These are phyloP conservation scores for Plantago rigida DNA, from an alignment of 305 asterid species.

Conservation along the genomic window DNA sequence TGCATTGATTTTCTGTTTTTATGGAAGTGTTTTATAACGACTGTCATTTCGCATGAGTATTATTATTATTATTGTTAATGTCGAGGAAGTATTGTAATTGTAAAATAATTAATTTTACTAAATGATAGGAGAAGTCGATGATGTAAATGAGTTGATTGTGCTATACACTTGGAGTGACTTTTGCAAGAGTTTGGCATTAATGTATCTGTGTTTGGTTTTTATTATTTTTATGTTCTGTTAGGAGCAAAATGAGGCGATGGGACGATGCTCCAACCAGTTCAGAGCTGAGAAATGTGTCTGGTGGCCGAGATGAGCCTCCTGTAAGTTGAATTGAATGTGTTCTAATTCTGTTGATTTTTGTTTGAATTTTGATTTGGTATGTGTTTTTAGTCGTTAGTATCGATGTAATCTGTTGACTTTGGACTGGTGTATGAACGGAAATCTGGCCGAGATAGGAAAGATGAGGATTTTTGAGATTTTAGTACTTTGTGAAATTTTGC, in stretches of 20 bases:
- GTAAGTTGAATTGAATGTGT: constrained; percentile 30
- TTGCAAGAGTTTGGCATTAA: neutral
- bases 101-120: too few relatives aligned
- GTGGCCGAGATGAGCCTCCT: constrained; percentile 35
- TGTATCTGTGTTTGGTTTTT: constrained; percentile 23
- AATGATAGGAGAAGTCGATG: too few relatives aligned
- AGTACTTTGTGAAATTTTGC: neutral
- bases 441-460: neutral
- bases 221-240: too few relatives aligned
- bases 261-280: constrained; percentile 59
- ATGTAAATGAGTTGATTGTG: too few relatives aligned
- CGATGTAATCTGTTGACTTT: neutral
- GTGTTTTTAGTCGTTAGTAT: neutral
- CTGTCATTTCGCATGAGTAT: neutral
- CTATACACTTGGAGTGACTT: too few relatives aligned
- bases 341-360: neutral
- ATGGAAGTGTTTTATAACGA: neutral
- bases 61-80: constrained; percentile 1
- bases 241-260: constrained; percentile 40
- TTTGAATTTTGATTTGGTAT: neutral
- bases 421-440: neutral
- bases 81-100: neutral
- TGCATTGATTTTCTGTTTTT: constrained; percentile 15
- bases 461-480: neutral
- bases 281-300: constrained; percentile 31